phyloP scores from a whole-genome alignment of 768 basidiomycete species.

The Brasilioporus rufonigricans region DNA sequence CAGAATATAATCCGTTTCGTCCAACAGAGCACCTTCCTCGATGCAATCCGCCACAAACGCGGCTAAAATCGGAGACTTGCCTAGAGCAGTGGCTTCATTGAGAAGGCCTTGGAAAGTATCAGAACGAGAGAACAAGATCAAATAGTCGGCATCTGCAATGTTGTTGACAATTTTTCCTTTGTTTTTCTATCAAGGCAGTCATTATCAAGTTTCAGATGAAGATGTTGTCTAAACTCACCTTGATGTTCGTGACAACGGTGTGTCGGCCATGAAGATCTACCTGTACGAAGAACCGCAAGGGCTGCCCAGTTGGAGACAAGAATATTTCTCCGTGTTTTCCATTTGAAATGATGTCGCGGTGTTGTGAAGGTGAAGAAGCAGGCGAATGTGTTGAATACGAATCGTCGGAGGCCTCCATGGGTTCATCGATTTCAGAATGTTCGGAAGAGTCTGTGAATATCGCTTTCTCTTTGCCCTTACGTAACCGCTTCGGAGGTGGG shows the following conservation, averaged over 20 bases:
- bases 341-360: constrained; percentile 11
- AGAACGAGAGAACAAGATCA: constrained; percentile 52
- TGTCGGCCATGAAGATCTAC: constrained; percentile 59
- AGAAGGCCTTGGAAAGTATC: constrained; percentile 50
- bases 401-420: constrained; percentile 6
- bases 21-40: constrained; percentile 40
- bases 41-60: constrained; percentile 56
- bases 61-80: constrained; percentile 48
- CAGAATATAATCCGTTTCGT: constrained; percentile 44
- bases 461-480: constrained; percentile 31
- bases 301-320: constrained; percentile 37
- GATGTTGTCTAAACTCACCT: constrained; percentile 40
- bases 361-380: constrained; percentile 14
- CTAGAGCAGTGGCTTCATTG: constrained; percentile 31
- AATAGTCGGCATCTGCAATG: constrained; percentile 57
- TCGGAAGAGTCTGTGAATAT: constrained; percentile 18
- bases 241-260: constrained; percentile 52
- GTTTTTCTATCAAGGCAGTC: constrained; percentile 47
- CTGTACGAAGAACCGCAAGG: constrained; percentile 62
- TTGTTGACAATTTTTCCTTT: constrained; percentile 58
- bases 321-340: constrained; percentile 41
- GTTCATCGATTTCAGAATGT: constrained; percentile 15
- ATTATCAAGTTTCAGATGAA: neutral
- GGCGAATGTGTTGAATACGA: constrained; percentile 12
- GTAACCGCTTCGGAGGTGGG: constrained; percentile 19